phyloP scores from a whole-genome alignment of 2,329 filamentous ascomycete genomes.

The Colletotrichum sp. region DNA sequence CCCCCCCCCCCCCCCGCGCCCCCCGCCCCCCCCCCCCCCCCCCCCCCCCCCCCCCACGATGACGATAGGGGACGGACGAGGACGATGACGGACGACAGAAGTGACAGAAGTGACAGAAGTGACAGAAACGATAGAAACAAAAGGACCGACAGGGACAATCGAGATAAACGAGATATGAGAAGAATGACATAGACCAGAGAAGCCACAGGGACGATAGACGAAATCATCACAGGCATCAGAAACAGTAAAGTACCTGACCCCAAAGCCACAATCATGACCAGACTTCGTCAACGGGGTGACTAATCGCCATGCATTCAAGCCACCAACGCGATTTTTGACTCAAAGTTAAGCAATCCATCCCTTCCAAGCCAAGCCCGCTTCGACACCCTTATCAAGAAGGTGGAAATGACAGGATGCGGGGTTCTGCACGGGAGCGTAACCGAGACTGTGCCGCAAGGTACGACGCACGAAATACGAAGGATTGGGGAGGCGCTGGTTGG shows the following conservation, averaged over 20 bases:
- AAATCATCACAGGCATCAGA: not conserved
- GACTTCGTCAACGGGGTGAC: not conserved
- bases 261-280: not conserved
- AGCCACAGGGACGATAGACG: accelerated
- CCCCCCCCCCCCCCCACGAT: no score
- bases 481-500: not conserved
- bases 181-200: not conserved
- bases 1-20: no score
- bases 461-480: not conserved
- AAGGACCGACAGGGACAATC: not conserved
- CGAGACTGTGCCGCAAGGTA: not conserved
- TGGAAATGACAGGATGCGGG: not conserved
- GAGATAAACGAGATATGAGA: not conserved
- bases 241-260: not conserved
- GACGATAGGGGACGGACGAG: no score
- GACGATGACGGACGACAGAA: no score
- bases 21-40: no score
- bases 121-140: not conserved
- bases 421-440: not conserved
- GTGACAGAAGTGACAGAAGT: no score
- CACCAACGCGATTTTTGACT: not conserved
- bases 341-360: not conserved
- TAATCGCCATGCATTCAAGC: not conserved
- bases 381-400: not conserved
- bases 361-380: not conserved